phyloP scores from a whole-genome alignment of 2,329 filamentous ascomycete genomes.

The Geosmithia morbida region DNA sequence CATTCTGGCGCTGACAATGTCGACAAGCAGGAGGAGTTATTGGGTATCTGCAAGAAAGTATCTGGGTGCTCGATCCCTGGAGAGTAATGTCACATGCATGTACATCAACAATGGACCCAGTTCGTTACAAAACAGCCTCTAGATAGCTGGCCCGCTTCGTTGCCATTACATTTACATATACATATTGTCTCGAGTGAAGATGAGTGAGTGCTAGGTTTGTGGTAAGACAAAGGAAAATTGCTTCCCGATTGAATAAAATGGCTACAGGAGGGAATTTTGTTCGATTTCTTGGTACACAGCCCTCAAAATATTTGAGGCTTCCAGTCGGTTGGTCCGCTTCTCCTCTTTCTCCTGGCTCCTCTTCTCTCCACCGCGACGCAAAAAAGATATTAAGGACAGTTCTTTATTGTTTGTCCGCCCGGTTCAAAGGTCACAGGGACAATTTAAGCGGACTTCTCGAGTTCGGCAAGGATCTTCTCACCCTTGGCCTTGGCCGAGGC shows the following conservation, averaged over 20 bases:
- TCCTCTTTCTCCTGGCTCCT: slow-evolving; percentile 32
- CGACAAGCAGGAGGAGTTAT: background rate
- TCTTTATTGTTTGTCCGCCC: background rate
- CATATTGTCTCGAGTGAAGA: too few relatives aligned
- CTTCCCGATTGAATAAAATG: slow-evolving; percentile 8
- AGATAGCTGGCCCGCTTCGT: too few relatives aligned
- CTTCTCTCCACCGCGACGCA: slow-evolving; percentile 40
- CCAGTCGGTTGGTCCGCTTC: slow-evolving; percentile 21
- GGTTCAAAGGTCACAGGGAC: slow-evolving; percentile 7
- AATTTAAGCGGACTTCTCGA: slow-evolving; percentile 47
- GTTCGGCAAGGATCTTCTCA: slow-evolving; percentile 98
- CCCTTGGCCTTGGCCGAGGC: slow-evolving; percentile 89
- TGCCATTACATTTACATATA: too few relatives aligned
- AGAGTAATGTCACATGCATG: slow-evolving; percentile 1
- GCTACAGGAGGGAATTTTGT: slow-evolving; percentile 30
- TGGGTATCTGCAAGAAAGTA: background rate
- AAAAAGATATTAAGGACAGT: slow-evolving; percentile 2
- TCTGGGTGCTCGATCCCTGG: slow-evolving; percentile 4
- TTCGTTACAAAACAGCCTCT: too few relatives aligned
- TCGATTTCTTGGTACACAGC: slow-evolving; percentile 45
- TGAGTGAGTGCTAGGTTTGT: too few relatives aligned
- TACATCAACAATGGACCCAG: too few relatives aligned
- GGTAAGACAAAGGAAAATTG: background rate
- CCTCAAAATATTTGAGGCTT: slow-evolving; percentile 30
- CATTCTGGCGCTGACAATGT: background rate